Percentiles rank a stretch among this genome's conserved stretches.
Conservation (phyloP, 352 stramenopile genomes). For the Thalassiosira allenii region DNA sequence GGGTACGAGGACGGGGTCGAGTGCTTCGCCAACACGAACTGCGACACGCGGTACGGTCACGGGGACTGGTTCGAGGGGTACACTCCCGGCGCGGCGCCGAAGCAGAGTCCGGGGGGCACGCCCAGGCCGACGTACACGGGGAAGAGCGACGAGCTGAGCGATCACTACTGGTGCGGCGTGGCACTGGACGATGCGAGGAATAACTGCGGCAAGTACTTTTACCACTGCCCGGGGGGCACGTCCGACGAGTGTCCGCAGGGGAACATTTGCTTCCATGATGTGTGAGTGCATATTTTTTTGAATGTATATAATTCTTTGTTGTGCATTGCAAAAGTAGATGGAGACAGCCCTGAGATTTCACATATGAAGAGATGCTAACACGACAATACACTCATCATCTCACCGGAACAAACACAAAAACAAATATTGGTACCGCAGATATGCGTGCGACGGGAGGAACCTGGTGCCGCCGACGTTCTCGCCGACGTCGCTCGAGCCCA, state of each 20-base stretch:
- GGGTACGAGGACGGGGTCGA: slow-evolving; percentile 40
- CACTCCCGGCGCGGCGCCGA: slow-evolving; percentile 22
- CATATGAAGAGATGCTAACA: no score
- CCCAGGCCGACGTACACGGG: slow-evolving; percentile 36
- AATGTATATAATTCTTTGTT: background rate
- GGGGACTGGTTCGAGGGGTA: slow-evolving; percentile 43
- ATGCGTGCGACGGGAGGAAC: slow-evolving; percentile 44
- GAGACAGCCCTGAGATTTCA: background rate
- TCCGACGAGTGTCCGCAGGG: slow-evolving; percentile 47
- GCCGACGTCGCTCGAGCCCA: slow-evolving; percentile 14
- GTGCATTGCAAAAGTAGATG: background rate
- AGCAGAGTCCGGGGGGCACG: slow-evolving; percentile 36
- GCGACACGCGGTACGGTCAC: slow-evolving; percentile 50
- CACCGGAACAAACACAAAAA: no score
- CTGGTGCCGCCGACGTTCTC: slow-evolving; percentile 19
- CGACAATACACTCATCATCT: no score
- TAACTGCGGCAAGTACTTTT: slow-evolving; percentile 44
- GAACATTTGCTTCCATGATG: slow-evolving; percentile 39
- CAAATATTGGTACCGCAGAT: slow-evolving; percentile 16
- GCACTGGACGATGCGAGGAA: slow-evolving; percentile 43
- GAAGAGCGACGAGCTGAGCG: slow-evolving; percentile 40
- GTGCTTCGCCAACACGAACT: slow-evolving; percentile 58
- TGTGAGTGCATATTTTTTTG: slow-evolving; percentile 30
- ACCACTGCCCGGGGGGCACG: slow-evolving; percentile 51
- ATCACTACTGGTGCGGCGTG: slow-evolving; percentile 60